Conservation (phyloP, 768 basidiomycete genomes). For the Scleroderma bovista region DNA sequence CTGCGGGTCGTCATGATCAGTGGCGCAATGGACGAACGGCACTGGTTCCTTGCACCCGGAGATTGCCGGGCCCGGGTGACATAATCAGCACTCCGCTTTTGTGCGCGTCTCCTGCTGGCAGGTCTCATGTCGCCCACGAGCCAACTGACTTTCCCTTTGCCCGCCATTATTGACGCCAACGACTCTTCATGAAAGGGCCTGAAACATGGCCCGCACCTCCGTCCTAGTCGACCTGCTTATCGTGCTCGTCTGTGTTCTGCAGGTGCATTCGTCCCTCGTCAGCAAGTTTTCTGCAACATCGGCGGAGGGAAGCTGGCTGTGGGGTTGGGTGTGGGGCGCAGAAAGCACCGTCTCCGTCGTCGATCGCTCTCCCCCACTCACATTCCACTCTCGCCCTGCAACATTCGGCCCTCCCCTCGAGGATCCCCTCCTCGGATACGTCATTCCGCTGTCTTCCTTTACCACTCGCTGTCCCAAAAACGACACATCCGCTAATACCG, state of each 20-base stretch:
- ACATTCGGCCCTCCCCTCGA: conserved; percentile 71
- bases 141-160: background rate
- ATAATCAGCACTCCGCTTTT: too few species aligned
- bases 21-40: too few species aligned
- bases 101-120: too few species aligned
- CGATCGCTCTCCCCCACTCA: conserved; percentile 65
- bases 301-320: conserved; percentile 47
- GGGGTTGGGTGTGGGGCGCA: conserved; percentile 65
- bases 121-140: background rate
- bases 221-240: conserved; percentile 2
- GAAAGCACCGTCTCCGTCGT: conserved; percentile 72
- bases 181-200: conserved; percentile 2
- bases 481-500: conserved; percentile 7
- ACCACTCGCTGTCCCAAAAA: conserved; percentile 45
- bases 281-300: conserved; percentile 36
- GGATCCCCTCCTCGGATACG: conserved; percentile 65
- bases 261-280: conserved; percentile 18
- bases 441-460: conserved; percentile 66
- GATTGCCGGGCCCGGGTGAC: too few species aligned
- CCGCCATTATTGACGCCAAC: background rate
- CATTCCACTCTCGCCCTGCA: conserved; percentile 67
- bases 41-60: too few species aligned
- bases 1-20: too few species aligned
- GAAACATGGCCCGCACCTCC: conserved; percentile 11
- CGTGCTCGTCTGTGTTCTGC: conserved; percentile 6